Conservation (phyloP, 2,329 filamentous ascomycete genomes). For the Monosporascus sp. region DNA sequence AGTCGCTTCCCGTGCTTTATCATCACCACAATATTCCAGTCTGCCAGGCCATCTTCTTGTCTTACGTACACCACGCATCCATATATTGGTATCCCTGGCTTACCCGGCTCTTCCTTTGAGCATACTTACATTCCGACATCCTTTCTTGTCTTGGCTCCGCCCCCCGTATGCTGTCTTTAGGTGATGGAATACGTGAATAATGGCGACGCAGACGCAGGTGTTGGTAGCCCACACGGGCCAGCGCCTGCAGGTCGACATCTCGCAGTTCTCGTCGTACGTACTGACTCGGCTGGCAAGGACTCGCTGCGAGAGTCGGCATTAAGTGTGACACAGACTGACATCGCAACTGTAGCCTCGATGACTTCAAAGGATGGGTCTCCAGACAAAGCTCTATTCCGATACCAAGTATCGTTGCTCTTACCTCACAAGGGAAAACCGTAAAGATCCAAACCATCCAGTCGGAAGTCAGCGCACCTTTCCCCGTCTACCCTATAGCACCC, state of each 20-base stretch:
- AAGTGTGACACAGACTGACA: slow-evolving; percentile 13
- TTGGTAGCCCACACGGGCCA: slow-evolving; percentile 91
- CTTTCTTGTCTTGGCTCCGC: slow-evolving; percentile 1
- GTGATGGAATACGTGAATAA: slow-evolving; percentile 28
- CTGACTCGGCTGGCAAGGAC: slow-evolving; percentile 15
- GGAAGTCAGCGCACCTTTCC: slow-evolving; percentile 52
- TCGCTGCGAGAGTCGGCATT: slow-evolving; percentile 1
- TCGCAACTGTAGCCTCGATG: slow-evolving; percentile 60
- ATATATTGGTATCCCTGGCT: neutral
- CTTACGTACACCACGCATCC: neutral
- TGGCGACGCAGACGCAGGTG: slow-evolving; percentile 81
- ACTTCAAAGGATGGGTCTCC: slow-evolving; percentile 76
- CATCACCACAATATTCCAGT: neutral
- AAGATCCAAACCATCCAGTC: slow-evolving; percentile 73
- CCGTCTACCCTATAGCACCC: slow-evolving; percentile 1
- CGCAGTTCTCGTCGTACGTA: slow-evolving; percentile 67
- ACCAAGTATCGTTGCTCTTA: slow-evolving; percentile 82
- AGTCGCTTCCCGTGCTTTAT: neutral
- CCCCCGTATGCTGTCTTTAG: slow-evolving; percentile 12
- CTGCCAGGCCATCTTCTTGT: neutral
- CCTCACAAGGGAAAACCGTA: slow-evolving; percentile 75
- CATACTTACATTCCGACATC: slow-evolving; percentile 1
- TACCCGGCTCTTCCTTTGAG: neutral
- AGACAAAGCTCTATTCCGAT: slow-evolving; percentile 66
- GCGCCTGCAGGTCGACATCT: slow-evolving; percentile 72